Base-by-base conservation (phyloP, 2,329 filamentous ascomycete genomes). In the Diaporthe aspalathi region DNA sequence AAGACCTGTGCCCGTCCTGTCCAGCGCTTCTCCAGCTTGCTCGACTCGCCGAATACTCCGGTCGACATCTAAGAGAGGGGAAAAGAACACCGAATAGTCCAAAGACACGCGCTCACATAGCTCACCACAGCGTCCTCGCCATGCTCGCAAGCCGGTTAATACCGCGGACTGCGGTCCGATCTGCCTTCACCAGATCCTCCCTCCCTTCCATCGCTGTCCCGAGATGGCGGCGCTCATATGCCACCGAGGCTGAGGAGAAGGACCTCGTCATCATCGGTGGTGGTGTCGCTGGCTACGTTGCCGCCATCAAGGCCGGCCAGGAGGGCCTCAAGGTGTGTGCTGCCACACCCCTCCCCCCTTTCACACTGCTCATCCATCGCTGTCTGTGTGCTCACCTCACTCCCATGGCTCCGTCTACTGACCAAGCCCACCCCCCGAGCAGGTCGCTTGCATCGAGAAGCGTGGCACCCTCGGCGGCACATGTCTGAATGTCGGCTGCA, bases 391-490 rank as follows among this genome's bases (percentile, higher is more conserved):
- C 38, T 29, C 45, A 6, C 11, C 49, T 2, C 38, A 32, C n/a
- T 38, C 56, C 72, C 54, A 76, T 29, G 40, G 6, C 2, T 16
- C 27, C 40, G 22, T 22, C 20, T 38, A 45, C 66, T 68, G n/a
- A 68, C n/a, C 66, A 60, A 29, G 22, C 4, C 16, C 11, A 16
- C 43, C 43, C 38, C 43, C 40, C n/a, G 27, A 68, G 24, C 71
- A 97, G 94, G 95, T 97, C 75, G 90, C 94, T 73, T 99, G 96
- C 85, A 97, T 99, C 86, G 96, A 99, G 87, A 99, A 99, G 90
- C 94, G 96, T 81, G 96, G 96, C 77, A 88, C 90, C 73, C 91
- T 99, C 78, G 96, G 96, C 79, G 96, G 96, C 82, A 99, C 96
- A 79, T 99, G 96, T 88, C 87, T 99, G 80, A 99, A 99, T 83